Evolutionary conservation across 345 rosid genomes (phyloP).

Genomic region (Gossypium bickii): DNA sequence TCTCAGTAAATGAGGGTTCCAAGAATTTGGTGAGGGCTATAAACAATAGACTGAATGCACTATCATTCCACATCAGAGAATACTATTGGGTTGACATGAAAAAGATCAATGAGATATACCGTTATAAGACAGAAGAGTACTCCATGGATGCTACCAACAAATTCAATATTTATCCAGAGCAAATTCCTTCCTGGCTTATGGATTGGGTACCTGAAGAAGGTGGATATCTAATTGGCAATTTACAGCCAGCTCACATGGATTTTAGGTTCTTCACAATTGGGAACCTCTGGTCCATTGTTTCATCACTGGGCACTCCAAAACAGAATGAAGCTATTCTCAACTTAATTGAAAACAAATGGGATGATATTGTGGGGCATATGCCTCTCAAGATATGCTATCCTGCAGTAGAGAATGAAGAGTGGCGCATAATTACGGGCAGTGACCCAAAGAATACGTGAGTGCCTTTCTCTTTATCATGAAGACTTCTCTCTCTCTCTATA

Average conservation of each 20-base stretch:
- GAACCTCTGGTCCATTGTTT: constrained; percentile 77
- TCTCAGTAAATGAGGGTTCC: constrained; percentile 55
- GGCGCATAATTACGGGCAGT: constrained; percentile 94
- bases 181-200: constrained; percentile 83
- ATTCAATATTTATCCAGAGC: constrained; percentile 88
- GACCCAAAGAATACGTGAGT: constrained; percentile 96
- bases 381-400: constrained; percentile 95
- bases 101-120: constrained; percentile 83
- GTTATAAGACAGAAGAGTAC: constrained; percentile 88
- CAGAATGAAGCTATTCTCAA: constrained; percentile 39
- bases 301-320: constrained; percentile 71
- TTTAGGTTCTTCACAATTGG: constrained; percentile 84
- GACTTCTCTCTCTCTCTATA: background rate
- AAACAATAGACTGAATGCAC: constrained; percentile 73
- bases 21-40: constrained; percentile 68
- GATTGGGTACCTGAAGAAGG: constrained; percentile 88
- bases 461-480: constrained; percentile 5
- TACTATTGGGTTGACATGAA: constrained; percentile 86
- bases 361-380: constrained; percentile 70
- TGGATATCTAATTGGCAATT: constrained; percentile 71
- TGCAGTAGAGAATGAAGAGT: constrained; percentile 80
- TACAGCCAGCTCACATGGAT: constrained; percentile 90
- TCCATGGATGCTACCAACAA: constrained; percentile 79
- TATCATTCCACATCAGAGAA: constrained; percentile 85
- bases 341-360: constrained; percentile 77